These are phyloP conservation scores for Cynanchum wilfordii DNA, from an alignment of 257 asterid species.

Conservation along the genomic window DNA sequence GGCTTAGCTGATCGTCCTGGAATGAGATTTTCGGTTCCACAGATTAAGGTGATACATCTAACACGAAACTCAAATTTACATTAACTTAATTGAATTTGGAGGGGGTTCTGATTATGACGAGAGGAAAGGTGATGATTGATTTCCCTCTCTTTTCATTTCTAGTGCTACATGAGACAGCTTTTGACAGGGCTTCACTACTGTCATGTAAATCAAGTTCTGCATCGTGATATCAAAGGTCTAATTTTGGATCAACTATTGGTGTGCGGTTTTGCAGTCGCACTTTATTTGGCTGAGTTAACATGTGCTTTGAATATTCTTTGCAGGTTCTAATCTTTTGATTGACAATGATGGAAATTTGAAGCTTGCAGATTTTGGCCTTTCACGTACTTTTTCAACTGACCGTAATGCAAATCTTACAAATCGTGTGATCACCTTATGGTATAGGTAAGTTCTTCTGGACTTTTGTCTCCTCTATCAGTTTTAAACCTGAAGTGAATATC, in stretches of 20 bases:
- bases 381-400: conserved; percentile 71
- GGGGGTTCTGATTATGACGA: no score
- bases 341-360: conserved; percentile 83
- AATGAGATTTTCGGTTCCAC: conserved; percentile 76
- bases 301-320: conserved; percentile 15
- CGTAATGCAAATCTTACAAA: conserved; percentile 83
- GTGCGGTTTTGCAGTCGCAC: conserved; percentile 13
- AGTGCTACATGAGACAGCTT: conserved; percentile 92
- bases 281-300: conserved; percentile 12
- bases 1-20: conserved; percentile 96
- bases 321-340: conserved; percentile 84
- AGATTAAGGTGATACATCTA: conserved; percentile 57
- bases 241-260: conserved; percentile 16
- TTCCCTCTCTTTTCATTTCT: conserved; percentile 34
- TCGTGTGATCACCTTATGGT: conserved; percentile 87
- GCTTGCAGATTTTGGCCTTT: conserved; percentile 88
- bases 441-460: conserved; percentile 44
- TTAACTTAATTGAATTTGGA: conserved; percentile 18
- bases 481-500: background rate
- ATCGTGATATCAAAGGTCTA: conserved; percentile 87
- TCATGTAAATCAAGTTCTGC: conserved; percentile 90
- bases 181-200: conserved; percentile 95
- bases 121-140: conserved; percentile 29
- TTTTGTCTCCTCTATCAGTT: conserved; percentile 6
- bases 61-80: conserved; percentile 2